Evolutionary conservation across 129 eudicot species (phyloP).

Genomic region (Daucus carota): DNA sequence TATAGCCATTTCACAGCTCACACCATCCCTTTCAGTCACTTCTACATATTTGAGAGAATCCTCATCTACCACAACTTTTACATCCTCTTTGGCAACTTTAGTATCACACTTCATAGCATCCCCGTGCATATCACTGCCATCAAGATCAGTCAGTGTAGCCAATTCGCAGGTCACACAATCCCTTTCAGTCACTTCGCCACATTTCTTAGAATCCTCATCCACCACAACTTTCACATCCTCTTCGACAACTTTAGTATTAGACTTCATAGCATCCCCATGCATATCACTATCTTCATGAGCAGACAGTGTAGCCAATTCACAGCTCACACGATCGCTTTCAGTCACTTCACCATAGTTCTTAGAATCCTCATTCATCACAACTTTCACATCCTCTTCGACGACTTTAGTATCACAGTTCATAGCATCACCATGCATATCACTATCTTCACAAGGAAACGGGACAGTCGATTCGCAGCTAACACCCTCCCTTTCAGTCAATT

Average conservation of each 20-base stretch:
- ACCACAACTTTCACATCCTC: not conserved
- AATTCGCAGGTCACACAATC: conserved; percentile 9
- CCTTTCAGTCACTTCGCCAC: not conserved
- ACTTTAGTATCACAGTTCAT: too few species aligned
- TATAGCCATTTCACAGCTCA: not conserved
- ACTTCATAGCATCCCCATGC: too few species aligned
- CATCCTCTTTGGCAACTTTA: conserved; percentile 2
- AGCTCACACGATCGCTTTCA: conserved; percentile 12
- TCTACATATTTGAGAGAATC: not conserved
- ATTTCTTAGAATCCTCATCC: not conserved
- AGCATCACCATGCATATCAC: too few species aligned
- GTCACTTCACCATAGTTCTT: conserved; percentile 11
- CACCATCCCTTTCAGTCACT: conserved; percentile 5
- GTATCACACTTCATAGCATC: not conserved
- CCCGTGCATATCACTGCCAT: not conserved
- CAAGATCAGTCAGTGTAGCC: not conserved
- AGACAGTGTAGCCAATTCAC: not conserved
- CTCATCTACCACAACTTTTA: not conserved
- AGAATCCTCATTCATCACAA: not conserved
- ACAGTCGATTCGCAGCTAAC: not conserved
- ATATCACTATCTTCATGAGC: too few species aligned
- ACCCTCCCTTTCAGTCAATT: conserved; percentile 18
- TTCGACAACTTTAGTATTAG: not conserved
- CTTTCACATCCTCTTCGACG: not conserved
- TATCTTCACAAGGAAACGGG: not conserved